Base-by-base conservation (phyloP, 306 rosid species). In the Sicyos edulis region DNA sequence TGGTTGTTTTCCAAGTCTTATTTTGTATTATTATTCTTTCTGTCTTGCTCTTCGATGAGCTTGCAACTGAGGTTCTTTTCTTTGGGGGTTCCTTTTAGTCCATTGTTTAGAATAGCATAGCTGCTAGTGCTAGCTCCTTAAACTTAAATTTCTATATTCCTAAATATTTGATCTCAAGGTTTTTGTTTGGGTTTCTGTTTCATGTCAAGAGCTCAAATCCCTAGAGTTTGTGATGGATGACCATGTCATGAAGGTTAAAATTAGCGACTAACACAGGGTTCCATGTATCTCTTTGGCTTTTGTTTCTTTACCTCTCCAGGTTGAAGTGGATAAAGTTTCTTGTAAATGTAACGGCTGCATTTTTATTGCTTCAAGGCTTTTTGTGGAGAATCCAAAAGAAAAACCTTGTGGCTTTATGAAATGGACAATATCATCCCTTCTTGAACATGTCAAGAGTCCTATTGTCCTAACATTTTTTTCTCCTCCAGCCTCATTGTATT, bases 141-240 rank as follows among this genome's bases (percentile, higher is more conserved):
- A 4, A 47, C 47, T 67, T 13, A 10, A 47, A 22, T 47, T 49
- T 68, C 72, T 22, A 45, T 21, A 49, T 19, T 14, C 8, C 56
- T 67, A 20, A 47, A 21, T 47, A 67, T 67, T 66, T 66, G 32
- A 66, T 66, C 71, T 66, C 45, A 10, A 66, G 54, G 37, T 13
- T 45, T 42, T 45, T 6, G 20, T 67, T 42, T 65, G 71, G 10
- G 16, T 64, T 45, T 66, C 40, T 67, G 72, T 67, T 67, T 47
- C 55, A 40, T 45, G n/a, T 66, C 34, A 62, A 42, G 47, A 66
- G 55, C 16, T 66, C 10, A 42, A 42, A 42, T 66, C 7, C 51
- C 17, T 45, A 45, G 54, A 20, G 52, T 40, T 65, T 42, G 54
- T 66, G 54, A 45, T 8, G 47, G 11, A 42, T 66, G 29, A 66